A percentile compares a stretch with the other conserved stretches of the same genome.
Evolutionary conservation across 257 asterid genomes (phyloP).

Genomic region (Prunella vulgaris): DNA sequence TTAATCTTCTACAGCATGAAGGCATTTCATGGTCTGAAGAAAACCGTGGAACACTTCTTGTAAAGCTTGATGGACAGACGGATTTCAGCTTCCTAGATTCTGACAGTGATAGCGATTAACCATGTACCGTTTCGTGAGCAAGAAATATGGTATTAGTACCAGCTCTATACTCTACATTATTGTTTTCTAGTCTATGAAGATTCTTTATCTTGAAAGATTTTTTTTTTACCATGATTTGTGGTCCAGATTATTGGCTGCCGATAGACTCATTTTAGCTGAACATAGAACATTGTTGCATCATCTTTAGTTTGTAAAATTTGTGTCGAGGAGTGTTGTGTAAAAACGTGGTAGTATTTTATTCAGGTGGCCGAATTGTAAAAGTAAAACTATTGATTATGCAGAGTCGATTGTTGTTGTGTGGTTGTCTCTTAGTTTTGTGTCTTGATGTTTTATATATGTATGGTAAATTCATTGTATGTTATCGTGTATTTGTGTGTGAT

Average conservation of each 20-base stretch:
- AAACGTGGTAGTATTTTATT: not conserved
- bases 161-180: conserved; percentile 4
- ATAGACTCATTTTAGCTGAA: conserved; percentile 1
- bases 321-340: not conserved
- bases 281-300: not conserved
- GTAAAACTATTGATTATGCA: not conserved
- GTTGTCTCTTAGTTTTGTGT: not conserved
- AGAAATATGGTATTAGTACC: not conserved
- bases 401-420: not conserved
- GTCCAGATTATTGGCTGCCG: conserved; percentile 8
- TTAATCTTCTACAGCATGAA: conserved; percentile 56
- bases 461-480: no score
- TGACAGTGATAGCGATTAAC: conserved; percentile 58
- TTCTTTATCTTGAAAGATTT: not conserved
- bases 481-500: no score
- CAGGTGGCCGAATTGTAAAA: not conserved
- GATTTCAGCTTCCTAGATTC: conserved; percentile 67
- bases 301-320: conserved; percentile 10
- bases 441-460: no score
- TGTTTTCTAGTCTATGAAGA: not conserved
- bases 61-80: conserved; percentile 58
- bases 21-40: conserved; percentile 71
- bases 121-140: not conserved
- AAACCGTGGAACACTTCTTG: conserved; percentile 72
- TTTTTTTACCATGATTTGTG: conserved; percentile 13